A percentile compares a stretch with the other conserved stretches of the same genome.
These are phyloP conservation scores for Fusarium poae DNA, from an alignment of 2,329 filamentous ascomycete genomes.

Conservation along the genomic window DNA sequence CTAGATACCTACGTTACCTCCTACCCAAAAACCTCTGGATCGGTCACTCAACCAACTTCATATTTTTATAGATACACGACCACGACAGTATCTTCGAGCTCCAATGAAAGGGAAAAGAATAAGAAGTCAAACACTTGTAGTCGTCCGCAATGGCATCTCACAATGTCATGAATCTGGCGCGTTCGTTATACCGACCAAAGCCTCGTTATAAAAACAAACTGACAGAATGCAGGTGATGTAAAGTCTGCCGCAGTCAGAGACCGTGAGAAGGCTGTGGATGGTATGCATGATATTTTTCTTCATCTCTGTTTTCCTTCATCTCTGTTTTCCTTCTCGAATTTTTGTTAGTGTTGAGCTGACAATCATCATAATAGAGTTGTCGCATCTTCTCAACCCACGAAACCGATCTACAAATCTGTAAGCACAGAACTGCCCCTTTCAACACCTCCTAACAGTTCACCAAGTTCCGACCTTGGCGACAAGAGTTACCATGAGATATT, in stretches of 20 bases:
- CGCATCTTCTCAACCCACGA: slow-evolving; percentile 56
- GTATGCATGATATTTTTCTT: slow-evolving; percentile 45
- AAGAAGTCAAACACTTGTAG: slow-evolving; percentile 17
- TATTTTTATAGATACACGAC: background rate
- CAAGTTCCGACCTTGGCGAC: slow-evolving; percentile 70
- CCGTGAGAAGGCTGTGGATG: slow-evolving; percentile 58
- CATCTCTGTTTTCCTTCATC: background rate
- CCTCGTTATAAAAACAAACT: slow-evolving; percentile 21
- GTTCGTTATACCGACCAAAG: slow-evolving; percentile 43
- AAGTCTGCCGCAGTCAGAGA: slow-evolving; percentile 54
- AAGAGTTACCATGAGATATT: slow-evolving; percentile 85
- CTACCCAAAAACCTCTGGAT: background rate
- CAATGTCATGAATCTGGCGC: slow-evolving; percentile 54
- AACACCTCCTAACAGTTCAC: slow-evolving; percentile 23
- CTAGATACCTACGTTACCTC: slow-evolving; percentile 1
- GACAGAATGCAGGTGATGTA: slow-evolving; percentile 50
- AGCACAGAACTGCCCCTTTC: slow-evolving; percentile 17
- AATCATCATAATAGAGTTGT: slow-evolving; percentile 51
- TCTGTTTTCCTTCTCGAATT: background rate
- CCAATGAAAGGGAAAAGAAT: slow-evolving; percentile 12
- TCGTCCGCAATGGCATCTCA: slow-evolving; percentile 52
- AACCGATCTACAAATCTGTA: slow-evolving; percentile 56
- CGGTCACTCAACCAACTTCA: too few species aligned
- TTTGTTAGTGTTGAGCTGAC: slow-evolving; percentile 13
- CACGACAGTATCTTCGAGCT: slow-evolving; percentile 8